Percentiles rank a stretch among this genome's conserved stretches.
These are phyloP conservation scores for Hymenoscyphus salicellus DNA, from an alignment of 2,329 filamentous ascomycete species.

Conservation along the genomic window DNA sequence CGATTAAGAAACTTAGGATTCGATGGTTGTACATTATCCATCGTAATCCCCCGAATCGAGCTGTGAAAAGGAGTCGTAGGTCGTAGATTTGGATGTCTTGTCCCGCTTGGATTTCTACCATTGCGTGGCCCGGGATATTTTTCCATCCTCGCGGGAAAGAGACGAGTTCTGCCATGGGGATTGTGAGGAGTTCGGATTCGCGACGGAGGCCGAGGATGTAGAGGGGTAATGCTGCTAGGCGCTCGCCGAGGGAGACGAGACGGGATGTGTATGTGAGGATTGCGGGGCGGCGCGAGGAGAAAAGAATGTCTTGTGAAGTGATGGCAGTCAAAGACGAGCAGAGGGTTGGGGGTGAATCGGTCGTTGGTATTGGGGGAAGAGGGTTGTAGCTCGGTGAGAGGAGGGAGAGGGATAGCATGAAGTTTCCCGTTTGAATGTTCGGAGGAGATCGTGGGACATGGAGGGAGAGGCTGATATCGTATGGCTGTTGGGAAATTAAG, in stretches of 20 bases:
- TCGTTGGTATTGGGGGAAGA: slow-evolving; percentile 29
- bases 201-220: slow-evolving; percentile 64
- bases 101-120: slow-evolving; percentile 45
- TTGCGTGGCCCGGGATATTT: slow-evolving; percentile 49
- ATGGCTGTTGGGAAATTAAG: slow-evolving; percentile 70
- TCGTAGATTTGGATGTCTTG: slow-evolving; percentile 74
- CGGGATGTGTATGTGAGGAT: slow-evolving; percentile 75
- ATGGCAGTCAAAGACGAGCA: slow-evolving; percentile 10
- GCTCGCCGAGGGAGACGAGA: slow-evolving; percentile 63
- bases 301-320: slow-evolving; percentile 45
- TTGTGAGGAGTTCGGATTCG: slow-evolving; percentile 61
- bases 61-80: slow-evolving; percentile 65
- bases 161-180: slow-evolving; percentile 72
- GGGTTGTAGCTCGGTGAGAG: slow-evolving; percentile 47
- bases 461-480: slow-evolving; percentile 77
- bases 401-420: slow-evolving; percentile 83
- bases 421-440: slow-evolving; percentile 81
- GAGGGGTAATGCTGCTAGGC: slow-evolving; percentile 62
- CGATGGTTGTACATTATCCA: slow-evolving; percentile 88
- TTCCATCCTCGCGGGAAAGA: slow-evolving; percentile 50
- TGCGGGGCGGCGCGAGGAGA: slow-evolving; percentile 68
- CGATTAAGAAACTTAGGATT: slow-evolving; percentile 63
- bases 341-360: slow-evolving; percentile 17
- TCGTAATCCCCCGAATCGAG: slow-evolving; percentile 70
- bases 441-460: slow-evolving; percentile 72